Evolutionary conservation across 345 rosid species (phyloP), one percentile per base, ranked within the genome.

Genomic region (Hibiscus tridactylites): DNA sequence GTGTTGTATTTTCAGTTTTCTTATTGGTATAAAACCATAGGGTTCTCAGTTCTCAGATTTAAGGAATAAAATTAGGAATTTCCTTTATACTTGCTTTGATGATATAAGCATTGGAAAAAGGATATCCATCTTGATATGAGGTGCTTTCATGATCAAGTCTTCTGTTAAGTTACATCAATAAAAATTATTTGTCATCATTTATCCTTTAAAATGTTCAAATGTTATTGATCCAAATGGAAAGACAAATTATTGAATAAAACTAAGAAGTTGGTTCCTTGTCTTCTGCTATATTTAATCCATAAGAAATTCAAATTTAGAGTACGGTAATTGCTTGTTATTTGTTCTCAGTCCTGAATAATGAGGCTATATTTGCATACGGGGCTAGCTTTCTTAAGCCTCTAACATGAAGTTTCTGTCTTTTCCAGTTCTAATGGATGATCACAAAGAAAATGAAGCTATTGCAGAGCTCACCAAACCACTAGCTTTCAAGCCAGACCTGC

Each of bases 381-480:
- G 42, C 53, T 50, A 50, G 35, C 39, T n/a, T 60, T 24, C 74
- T 64, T 59, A 60, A 58, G 12, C 21, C 65, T 19, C 64, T 54
- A 54, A 79, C 47, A 47, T 39, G 66, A 46, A 13, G 26, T 17
- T 61, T 65, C 33, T 60, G 70, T 58, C n/a, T 28, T 73, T 42
- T 68, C 71, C 60, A 96, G 98, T 92, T 78, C 83, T 92, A 52
- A 92, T 96, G 99, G 99, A 96, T 60, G 95, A 91, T 76, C 97
- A 88, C 83, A 89, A 85, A 80, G 99, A 92, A 82, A 88, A 50
- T 4, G 96, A 92, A 76, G 99, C 99, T 44, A 85, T 96, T 74
- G 71, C 69, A 21, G 97, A 96, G 91, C 96, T 96, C 33, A 75
- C 96, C n/a, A 86, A 78, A 81, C 97, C 86, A 4, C 87, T 96